These are phyloP conservation scores for Pulveroboletus sp. DNA, from an alignment of 768 basidiomycete genomes.

Conservation along the genomic window DNA sequence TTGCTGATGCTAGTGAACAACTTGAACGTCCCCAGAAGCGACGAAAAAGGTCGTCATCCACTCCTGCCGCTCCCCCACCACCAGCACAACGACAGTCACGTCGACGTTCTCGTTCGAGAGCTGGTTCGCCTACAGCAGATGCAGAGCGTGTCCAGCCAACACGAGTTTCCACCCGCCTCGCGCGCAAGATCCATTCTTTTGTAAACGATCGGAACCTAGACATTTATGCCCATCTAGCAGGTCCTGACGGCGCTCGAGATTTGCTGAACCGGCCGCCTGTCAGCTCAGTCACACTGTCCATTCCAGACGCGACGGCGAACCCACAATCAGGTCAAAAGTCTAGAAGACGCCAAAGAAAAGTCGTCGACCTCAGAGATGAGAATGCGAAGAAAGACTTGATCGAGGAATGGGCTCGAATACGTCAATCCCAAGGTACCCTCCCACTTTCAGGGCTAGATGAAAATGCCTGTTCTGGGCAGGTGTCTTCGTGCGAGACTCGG, in stretches of 20 bases:
- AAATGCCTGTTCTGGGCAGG: not conserved
- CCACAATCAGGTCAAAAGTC: conserved; percentile 6
- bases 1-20: conserved; percentile 1
- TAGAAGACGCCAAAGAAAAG: conserved; percentile 17
- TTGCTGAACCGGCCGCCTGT: conserved; percentile 8
- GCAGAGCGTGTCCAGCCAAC: conserved; percentile 1
- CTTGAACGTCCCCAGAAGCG: conserved; percentile 21
- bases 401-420: conserved; percentile 31
- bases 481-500: not conserved
- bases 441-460: conserved; percentile 10
- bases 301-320: not conserved
- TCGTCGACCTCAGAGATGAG: conserved; percentile 18
- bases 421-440: conserved; percentile 25
- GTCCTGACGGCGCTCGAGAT: conserved; percentile 8
- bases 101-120: conserved; percentile 16
- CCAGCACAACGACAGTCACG: conserved; percentile 6
- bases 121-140: conserved; percentile 12
- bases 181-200: conserved; percentile 17
- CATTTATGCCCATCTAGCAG: conserved; percentile 30
- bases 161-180: conserved; percentile 22
- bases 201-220: conserved; percentile 17
- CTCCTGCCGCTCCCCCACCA: conserved; percentile 10
- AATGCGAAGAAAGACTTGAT: conserved; percentile 23
- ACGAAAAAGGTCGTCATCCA: conserved; percentile 20
- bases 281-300: conserved; percentile 2